A percentile compares a stretch with the other conserved stretches of the same genome.
These are phyloP conservation scores for Candida xiaguanensis DNA, from an alignment of 805 yeast species.

Conservation along the genomic window DNA sequence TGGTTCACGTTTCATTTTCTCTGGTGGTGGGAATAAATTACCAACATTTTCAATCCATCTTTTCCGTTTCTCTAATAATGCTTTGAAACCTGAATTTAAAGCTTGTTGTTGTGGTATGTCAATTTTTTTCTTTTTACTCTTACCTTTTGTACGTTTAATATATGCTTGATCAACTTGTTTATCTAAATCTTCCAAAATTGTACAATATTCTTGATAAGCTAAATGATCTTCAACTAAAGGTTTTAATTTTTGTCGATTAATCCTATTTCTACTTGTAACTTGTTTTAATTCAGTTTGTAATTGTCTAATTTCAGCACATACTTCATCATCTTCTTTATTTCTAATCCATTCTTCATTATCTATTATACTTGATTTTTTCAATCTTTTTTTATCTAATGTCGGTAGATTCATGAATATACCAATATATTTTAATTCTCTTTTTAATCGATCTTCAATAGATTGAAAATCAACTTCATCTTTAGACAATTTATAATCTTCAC, in stretches of 20 bases:
- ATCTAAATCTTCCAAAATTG: slow-evolving; percentile 88
- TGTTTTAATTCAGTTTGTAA: slow-evolving; percentile 66
- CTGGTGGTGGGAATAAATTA: slow-evolving; percentile 65
- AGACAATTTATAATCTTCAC: slow-evolving; percentile 38
- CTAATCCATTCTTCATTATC: slow-evolving; percentile 69
- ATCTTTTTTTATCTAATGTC: slow-evolving; percentile 14
- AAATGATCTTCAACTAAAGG: slow-evolving; percentile 82
- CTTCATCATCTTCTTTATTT: slow-evolving; percentile 89
- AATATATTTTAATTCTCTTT: slow-evolving; percentile 82
- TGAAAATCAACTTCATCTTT: slow-evolving; percentile 62
- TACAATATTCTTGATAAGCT: slow-evolving; percentile 91
- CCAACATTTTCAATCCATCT: slow-evolving; percentile 93
- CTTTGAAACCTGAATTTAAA: slow-evolving; percentile 72
- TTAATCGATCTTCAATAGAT: slow-evolving; percentile 80
- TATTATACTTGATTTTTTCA: slow-evolving; percentile 26
- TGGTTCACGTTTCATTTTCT: slow-evolving; percentile 77
- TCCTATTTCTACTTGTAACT: slow-evolving; percentile 60
- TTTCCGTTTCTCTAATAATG: slow-evolving; percentile 76
- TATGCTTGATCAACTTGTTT: slow-evolving; percentile 97
- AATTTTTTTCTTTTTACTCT: slow-evolving; percentile 53
- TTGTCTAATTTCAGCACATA: slow-evolving; percentile 74
- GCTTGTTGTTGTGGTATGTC: slow-evolving; percentile 56
- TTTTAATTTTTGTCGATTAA: slow-evolving; percentile 58
- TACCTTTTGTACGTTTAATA: slow-evolving; percentile 72
- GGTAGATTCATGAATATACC: slow-evolving; percentile 76